A percentile compares a stretch with the other conserved stretches of the same genome.
phyloP scores from a whole-genome alignment of 176 grass and related monocot genomes.

The Guadua angustifolia region DNA sequence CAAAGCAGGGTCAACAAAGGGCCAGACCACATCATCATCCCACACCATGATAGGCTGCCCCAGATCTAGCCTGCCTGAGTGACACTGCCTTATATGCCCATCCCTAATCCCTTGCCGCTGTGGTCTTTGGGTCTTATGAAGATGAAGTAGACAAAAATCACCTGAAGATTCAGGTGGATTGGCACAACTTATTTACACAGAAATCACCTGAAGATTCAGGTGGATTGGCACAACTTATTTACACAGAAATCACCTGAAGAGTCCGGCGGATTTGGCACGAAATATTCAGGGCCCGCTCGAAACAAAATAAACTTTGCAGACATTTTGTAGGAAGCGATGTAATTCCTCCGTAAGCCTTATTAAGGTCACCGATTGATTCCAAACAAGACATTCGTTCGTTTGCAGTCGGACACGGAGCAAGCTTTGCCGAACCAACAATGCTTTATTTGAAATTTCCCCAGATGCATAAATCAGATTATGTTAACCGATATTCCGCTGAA shows the following conservation, averaged over 20 bases:
- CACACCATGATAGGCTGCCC: not conserved
- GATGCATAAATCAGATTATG: not conserved
- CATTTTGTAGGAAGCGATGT: not conserved
- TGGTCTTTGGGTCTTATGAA: not conserved
- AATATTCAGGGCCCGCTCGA: not conserved
- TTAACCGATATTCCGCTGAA: not conserved
- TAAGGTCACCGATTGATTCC: not conserved
- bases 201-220: too few relatives aligned
- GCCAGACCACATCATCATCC: not conserved
- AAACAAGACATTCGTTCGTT: not conserved
- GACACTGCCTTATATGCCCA: not conserved
- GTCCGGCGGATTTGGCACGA: not conserved
- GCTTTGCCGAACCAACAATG: not conserved
- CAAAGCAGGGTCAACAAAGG: conserved; percentile 29
- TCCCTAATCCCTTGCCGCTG: not conserved
- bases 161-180: too few relatives aligned
- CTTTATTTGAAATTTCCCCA: not conserved
- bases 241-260: not conserved
- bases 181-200: too few relatives aligned
- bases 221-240: too few relatives aligned
- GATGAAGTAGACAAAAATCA: too few relatives aligned
- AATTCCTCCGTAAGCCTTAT: not conserved
- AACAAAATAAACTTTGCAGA: not conserved
- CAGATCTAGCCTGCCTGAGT: not conserved
- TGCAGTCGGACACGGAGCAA: not conserved